Conservation (phyloP, 2,329 filamentous ascomycete species). For the Monosporascus sp. region DNA sequence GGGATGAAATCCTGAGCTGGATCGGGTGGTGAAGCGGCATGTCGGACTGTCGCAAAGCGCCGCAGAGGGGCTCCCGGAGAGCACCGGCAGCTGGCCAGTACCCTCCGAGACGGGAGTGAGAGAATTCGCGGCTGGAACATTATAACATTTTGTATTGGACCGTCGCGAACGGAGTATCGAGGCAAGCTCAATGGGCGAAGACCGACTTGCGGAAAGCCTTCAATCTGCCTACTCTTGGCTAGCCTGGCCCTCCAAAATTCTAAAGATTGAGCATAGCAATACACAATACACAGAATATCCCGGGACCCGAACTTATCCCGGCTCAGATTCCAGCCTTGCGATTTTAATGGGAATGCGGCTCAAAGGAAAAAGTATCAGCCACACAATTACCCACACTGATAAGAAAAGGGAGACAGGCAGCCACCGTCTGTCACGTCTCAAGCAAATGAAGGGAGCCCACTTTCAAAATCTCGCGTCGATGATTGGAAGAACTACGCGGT, state of each 20-base stretch:
- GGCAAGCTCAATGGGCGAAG: background rate
- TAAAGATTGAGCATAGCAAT: background rate
- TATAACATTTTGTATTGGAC: conserved; percentile 16
- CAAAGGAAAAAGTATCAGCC: background rate
- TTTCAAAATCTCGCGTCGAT: background rate
- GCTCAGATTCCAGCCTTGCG: background rate
- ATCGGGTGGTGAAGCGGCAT: conserved; percentile 12
- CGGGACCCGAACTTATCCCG: background rate
- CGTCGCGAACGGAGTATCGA: background rate
- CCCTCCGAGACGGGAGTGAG: conserved; percentile 21
- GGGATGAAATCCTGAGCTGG: conserved; percentile 9
- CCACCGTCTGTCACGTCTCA: no score
- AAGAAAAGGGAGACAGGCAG: no score
- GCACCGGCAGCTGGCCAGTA: conserved; percentile 19
- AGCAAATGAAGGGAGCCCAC: background rate
- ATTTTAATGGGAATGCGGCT: background rate
- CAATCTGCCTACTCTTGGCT: background rate
- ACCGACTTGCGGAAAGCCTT: background rate
- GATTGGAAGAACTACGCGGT: background rate
- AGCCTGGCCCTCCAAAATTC: background rate
- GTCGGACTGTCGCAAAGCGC: conserved; percentile 24
- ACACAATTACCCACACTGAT: background rate
- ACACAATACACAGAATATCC: background rate
- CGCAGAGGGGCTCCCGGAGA: conserved; percentile 16
- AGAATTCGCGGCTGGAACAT: conserved; percentile 29